Conservation (phyloP, 345 rosid species). For the Dovyalis caffra region DNA sequence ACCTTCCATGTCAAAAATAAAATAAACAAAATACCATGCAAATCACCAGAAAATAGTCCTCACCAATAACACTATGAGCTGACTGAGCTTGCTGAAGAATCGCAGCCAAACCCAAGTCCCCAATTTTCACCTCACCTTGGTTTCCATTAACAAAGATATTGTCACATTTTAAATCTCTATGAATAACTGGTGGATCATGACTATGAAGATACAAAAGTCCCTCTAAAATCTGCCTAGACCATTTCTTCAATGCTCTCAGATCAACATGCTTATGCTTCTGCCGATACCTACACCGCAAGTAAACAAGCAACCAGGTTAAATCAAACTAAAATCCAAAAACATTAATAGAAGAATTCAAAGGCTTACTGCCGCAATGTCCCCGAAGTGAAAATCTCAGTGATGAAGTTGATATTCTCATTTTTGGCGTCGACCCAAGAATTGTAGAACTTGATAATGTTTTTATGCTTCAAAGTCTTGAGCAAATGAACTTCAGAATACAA, state of each 20-base stretch:
- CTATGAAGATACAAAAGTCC: conserved; percentile 39
- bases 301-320: neutral
- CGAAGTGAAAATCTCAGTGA: conserved; percentile 39
- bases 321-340: neutral
- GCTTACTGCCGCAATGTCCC: conserved; percentile 39
- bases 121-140: conserved; percentile 39
- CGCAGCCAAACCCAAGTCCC: conserved; percentile 38
- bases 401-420: conserved; percentile 35
- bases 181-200: conserved; percentile 38
- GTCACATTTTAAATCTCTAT: conserved; percentile 38
- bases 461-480: conserved; percentile 33
- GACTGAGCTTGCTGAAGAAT: conserved; percentile 38
- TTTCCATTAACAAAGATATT: conserved; percentile 39
- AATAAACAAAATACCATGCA: neutral
- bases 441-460: conserved; percentile 31
- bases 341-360: neutral
- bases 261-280: conserved; percentile 36
- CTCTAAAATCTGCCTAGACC: conserved; percentile 38
- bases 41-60: conserved; percentile 6
- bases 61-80: conserved; percentile 40
- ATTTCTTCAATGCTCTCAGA: conserved; percentile 36
- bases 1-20: neutral
- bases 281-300: conserved; percentile 23
- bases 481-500: conserved; percentile 30
- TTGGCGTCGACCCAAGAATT: conserved; percentile 35